Conservation (phyloP, 2,329 filamentous ascomycete genomes). For the Sporothrix inflata region DNA sequence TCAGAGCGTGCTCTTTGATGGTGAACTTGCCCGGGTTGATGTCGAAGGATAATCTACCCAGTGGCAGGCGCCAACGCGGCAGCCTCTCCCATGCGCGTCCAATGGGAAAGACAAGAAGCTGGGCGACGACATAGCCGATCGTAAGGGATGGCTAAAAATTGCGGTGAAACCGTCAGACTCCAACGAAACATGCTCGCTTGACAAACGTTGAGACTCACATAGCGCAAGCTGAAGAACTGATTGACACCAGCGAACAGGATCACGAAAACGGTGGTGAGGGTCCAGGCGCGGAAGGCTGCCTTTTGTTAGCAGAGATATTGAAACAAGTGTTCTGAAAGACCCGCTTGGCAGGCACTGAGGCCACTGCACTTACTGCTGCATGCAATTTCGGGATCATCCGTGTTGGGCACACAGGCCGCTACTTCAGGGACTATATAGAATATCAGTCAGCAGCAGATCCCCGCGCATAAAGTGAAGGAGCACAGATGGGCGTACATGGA, state of each 20-base stretch:
- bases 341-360: neutral
- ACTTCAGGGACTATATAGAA: slow-evolving; percentile 29
- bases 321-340: neutral
- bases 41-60: slow-evolving; percentile 44
- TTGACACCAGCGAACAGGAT: slow-evolving; percentile 30
- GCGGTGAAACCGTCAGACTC: neutral
- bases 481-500: slow-evolving; percentile 20
- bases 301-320: neutral
- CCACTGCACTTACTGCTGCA: slow-evolving; percentile 27
- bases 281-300: slow-evolving; percentile 29
- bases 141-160: slow-evolving; percentile 54
- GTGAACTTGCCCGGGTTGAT: slow-evolving; percentile 61
- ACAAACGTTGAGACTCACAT: slow-evolving; percentile 14
- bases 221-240: slow-evolving; percentile 31
- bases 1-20: slow-evolving; percentile 63
- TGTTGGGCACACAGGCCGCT: slow-evolving; percentile 30
- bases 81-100: slow-evolving; percentile 58
- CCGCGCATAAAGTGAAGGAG: neutral
- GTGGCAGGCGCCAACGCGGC: slow-evolving; percentile 52
- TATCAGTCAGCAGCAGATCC: neutral
- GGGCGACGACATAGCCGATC: slow-evolving; percentile 59
- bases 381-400: slow-evolving; percentile 27
- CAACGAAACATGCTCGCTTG: neutral
- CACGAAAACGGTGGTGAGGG: slow-evolving; percentile 29
- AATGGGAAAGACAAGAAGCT: slow-evolving; percentile 59